phyloP scores from a whole-genome alignment of 164 flowering plant species.

The Buxus sempervirens region DNA sequence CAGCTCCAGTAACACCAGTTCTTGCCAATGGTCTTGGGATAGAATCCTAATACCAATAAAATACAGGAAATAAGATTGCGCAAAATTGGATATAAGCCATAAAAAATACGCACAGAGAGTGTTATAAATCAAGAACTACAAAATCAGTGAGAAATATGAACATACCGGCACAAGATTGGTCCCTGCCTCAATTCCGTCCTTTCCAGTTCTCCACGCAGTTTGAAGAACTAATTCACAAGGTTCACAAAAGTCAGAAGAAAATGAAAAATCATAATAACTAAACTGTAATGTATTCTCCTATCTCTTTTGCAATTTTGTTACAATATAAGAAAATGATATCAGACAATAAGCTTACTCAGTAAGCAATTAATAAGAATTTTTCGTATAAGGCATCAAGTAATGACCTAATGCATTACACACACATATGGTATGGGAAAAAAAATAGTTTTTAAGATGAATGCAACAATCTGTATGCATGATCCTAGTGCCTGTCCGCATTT shows the following conservation, averaged over 20 bases:
- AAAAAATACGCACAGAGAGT: neutral
- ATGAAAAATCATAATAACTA: neutral
- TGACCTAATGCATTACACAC: no score
- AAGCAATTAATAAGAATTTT: no score
- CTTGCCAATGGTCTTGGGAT: constrained; percentile 87
- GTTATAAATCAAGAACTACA: neutral
- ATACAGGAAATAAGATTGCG: constrained; percentile 1
- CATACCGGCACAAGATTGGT: constrained; percentile 86
- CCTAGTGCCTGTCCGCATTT: no score
- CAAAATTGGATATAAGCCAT: neutral
- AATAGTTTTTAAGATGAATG: no score
- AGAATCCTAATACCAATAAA: constrained; percentile 42
- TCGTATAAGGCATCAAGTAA: no score
- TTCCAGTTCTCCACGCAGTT: constrained; percentile 72
- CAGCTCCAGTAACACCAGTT: constrained; percentile 50
- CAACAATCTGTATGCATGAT: no score
- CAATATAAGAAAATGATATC: no score
- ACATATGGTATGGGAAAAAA: neutral
- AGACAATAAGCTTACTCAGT: no score
- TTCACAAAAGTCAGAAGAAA: constrained; percentile 13
- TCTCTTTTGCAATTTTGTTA: neutral
- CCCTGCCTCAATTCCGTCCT: constrained; percentile 90
- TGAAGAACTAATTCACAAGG: constrained; percentile 47
- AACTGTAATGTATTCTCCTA: neutral
- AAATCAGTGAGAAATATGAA: constrained; percentile 5